phyloP scores from a whole-genome alignment of 768 basidiomycete species.

The Gautieria morchelliformis region DNA sequence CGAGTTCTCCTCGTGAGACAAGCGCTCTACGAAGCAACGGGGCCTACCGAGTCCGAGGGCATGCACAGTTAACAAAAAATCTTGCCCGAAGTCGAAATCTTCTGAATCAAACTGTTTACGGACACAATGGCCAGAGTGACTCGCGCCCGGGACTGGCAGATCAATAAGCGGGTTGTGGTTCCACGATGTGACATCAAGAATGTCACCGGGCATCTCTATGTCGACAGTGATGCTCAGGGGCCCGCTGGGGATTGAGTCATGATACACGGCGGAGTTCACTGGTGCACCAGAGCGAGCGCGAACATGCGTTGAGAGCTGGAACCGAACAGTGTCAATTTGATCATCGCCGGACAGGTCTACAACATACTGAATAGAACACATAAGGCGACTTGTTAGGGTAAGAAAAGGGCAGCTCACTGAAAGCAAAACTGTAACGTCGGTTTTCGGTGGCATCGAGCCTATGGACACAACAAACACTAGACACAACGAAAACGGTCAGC shows the following conservation, averaged over 20 bases:
- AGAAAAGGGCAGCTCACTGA: slow-evolving; percentile 25
- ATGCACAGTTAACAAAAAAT: slow-evolving; percentile 42
- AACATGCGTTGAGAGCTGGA: slow-evolving; percentile 43
- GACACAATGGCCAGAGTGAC: too few relatives aligned
- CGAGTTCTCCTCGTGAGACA: slow-evolving; percentile 15
- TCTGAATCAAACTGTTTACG: slow-evolving; percentile 15
- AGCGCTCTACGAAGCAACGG: slow-evolving; percentile 45
- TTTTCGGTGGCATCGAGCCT: slow-evolving; percentile 37
- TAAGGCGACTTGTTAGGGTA: neutral
- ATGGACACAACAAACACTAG: slow-evolving; percentile 51
- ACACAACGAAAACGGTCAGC: neutral
- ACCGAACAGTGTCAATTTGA: slow-evolving; percentile 35
- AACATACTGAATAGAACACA: slow-evolving; percentile 29
- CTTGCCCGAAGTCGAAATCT: slow-evolving; percentile 30
- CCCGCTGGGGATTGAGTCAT: neutral
- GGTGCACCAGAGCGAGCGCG: slow-evolving; percentile 43
- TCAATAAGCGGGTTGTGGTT: neutral
- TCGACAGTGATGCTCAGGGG: slow-evolving; percentile 33
- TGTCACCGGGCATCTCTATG: slow-evolving; percentile 39
- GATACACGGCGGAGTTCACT: slow-evolving; percentile 16
- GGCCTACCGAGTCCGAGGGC: slow-evolving; percentile 43
- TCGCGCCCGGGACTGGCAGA: too few relatives aligned
- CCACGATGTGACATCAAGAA: slow-evolving; percentile 22
- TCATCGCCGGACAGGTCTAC: slow-evolving; percentile 46
- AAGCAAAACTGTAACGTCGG: slow-evolving; percentile 31